Percentiles rank a stretch among this genome's conserved stretches.
phyloP scores from a whole-genome alignment of 164 flowering plant genomes.

The Berberis vulgaris region DNA sequence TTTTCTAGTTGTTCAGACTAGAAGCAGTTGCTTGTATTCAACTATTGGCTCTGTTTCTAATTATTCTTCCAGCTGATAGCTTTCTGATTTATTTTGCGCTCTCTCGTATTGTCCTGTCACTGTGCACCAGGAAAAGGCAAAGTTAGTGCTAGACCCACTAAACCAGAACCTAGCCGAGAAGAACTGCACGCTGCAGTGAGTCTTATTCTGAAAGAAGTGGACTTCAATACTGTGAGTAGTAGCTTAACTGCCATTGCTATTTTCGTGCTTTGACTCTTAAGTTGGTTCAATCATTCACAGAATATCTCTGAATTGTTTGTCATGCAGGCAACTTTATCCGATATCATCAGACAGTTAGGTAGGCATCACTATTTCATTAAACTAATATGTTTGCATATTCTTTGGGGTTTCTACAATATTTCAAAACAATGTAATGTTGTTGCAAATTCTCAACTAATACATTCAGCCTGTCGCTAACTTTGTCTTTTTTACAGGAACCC shows the following conservation, averaged over 20 bases:
- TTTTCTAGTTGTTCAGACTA: too few relatives aligned
- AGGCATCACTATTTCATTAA: constrained; percentile 9
- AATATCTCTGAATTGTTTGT: background rate
- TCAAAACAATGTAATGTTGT: background rate
- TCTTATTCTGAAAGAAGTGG: constrained; percentile 66
- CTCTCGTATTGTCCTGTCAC: too few relatives aligned
- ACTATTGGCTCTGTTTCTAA: too few relatives aligned
- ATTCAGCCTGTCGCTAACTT: background rate
- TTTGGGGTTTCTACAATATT: background rate
- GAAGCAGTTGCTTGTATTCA: too few relatives aligned
- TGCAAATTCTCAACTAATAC: background rate
- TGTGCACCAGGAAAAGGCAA: constrained; percentile 38
- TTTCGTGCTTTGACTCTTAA: background rate
- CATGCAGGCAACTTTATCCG: constrained; percentile 81
- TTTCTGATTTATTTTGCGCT: too few relatives aligned
- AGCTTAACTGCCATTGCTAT: background rate
- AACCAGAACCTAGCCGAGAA: constrained; percentile 51
- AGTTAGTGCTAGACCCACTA: constrained; percentile 20
- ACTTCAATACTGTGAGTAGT: constrained; percentile 73
- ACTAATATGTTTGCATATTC: background rate
- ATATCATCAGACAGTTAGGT: constrained; percentile 74
- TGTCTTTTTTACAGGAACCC: constrained; percentile 27
- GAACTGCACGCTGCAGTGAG: constrained; percentile 63
- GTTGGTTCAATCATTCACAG: constrained; percentile 8
- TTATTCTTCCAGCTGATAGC: too few relatives aligned